Conservation (phyloP, 1,284 basidiomycete genomes). For the Pascua sp. region DNA sequence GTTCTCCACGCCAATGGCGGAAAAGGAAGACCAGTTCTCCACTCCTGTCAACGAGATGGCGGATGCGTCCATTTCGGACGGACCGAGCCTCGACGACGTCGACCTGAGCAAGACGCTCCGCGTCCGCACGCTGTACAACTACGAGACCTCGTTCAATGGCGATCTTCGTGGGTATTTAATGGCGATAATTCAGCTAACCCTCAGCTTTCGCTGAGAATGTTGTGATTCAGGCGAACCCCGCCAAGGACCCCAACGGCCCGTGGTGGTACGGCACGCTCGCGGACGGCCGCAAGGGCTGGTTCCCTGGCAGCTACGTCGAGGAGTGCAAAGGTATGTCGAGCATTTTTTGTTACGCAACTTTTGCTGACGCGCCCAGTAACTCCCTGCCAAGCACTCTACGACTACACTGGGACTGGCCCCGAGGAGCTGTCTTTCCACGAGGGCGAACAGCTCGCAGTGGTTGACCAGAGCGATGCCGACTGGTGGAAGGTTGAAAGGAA, state of each 20-base stretch:
- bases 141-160: slow-evolving; percentile 76
- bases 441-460: slow-evolving; percentile 69
- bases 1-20: neutral
- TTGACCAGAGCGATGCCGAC: slow-evolving; percentile 74
- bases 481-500: slow-evolving; percentile 92
- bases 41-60: slow-evolving; percentile 1
- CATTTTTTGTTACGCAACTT: neutral
- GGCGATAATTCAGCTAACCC: neutral
- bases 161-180: slow-evolving; percentile 65
- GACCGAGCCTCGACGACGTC: slow-evolving; percentile 19
- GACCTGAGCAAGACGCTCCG: slow-evolving; percentile 50
- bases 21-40: neutral
- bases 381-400: slow-evolving; percentile 61
- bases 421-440: slow-evolving; percentile 81
- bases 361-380: slow-evolving; percentile 3
- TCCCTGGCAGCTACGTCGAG: slow-evolving; percentile 86
- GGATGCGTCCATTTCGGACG: slow-evolving; percentile 7
- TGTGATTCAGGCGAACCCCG: slow-evolving; percentile 74
- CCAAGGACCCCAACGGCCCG: slow-evolving; percentile 62
- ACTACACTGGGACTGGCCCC: slow-evolving; percentile 63
- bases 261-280: slow-evolving; percentile 87
- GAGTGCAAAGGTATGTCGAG: slow-evolving; percentile 62
- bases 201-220: slow-evolving; percentile 78
- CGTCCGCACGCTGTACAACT: slow-evolving; percentile 75
- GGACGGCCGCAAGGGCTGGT: slow-evolving; percentile 72